Evolutionary conservation across 2,329 filamentous ascomycete genomes (phyloP).

Genomic region (Knufia fluminis): DNA sequence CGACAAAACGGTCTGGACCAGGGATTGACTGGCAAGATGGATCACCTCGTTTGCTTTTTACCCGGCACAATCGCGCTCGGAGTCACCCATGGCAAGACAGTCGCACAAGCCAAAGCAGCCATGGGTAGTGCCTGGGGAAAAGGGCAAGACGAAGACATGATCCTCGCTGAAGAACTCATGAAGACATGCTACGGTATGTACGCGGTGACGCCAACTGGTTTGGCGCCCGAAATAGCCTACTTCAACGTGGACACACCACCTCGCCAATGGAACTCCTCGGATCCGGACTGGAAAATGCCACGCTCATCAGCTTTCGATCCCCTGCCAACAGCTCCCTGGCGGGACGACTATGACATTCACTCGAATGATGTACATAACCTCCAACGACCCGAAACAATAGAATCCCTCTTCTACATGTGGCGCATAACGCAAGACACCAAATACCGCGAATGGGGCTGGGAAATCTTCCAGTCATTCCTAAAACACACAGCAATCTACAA

Average conservation of each 20-base stretch:
- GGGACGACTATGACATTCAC: conserved; percentile 55
- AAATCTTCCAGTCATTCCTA: conserved; percentile 91
- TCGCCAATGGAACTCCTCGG: conserved; percentile 27
- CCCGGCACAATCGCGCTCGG: conserved; percentile 88
- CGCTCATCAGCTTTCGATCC: conserved; percentile 33
- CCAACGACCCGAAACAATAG: conserved; percentile 92
- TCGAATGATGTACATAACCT: conserved; percentile 77
- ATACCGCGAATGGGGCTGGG: conserved; percentile 96
- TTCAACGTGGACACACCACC: conserved; percentile 69
- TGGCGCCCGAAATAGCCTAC: conserved; percentile 91
- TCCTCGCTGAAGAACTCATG: conserved; percentile 79
- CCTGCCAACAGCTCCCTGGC: conserved; percentile 53
- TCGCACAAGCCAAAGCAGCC: conserved; percentile 58
- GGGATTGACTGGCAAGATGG: conserved; percentile 78
- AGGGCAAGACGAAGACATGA: conserved; percentile 76
- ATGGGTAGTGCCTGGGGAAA: conserved; percentile 52
- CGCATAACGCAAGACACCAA: conserved; percentile 82
- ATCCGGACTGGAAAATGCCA: conserved; percentile 44
- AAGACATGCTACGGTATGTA: conserved; percentile 99
- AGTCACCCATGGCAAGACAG: conserved; percentile 67
- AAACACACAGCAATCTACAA: conserved; percentile 73
- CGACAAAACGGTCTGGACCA: conserved; percentile 62
- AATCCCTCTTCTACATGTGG: conserved; percentile 97
- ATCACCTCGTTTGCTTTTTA: conserved; percentile 96
- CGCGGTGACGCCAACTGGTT: conserved; percentile 74